phyloP scores from a whole-genome alignment of 805 yeast species.

The Teunomyces funiuensis region DNA sequence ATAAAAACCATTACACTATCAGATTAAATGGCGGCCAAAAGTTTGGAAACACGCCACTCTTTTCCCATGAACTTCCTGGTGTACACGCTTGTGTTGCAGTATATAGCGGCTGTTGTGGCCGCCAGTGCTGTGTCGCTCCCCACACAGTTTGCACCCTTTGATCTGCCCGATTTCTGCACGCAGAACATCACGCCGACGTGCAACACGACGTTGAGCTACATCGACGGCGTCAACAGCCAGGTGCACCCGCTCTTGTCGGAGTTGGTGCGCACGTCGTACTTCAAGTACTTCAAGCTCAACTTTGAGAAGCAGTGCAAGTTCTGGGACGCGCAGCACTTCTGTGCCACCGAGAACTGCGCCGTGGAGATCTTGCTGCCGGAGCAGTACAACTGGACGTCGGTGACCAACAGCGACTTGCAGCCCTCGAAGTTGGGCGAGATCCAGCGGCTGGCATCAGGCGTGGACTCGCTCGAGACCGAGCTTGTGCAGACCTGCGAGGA shows the following conservation, averaged over 20 bases:
- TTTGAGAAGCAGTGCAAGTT: constrained; percentile 82
- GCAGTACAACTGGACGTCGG: constrained; percentile 66
- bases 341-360: constrained; percentile 87
- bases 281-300: constrained; percentile 83
- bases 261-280: constrained; percentile 73
- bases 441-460: constrained; percentile 21
- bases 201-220: constrained; percentile 45
- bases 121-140: constrained; percentile 1
- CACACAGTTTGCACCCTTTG: constrained; percentile 34
- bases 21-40: too few species aligned
- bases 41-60: neutral
- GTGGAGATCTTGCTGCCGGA: constrained; percentile 70
- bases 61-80: neutral
- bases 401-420: constrained; percentile 57
- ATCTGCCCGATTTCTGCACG: constrained; percentile 44
- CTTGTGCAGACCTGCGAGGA: constrained; percentile 39
- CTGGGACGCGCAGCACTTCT: constrained; percentile 78
- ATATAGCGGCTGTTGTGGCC: neutral
- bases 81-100: neutral
- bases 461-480: constrained; percentile 25
- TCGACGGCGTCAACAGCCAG: constrained; percentile 35
- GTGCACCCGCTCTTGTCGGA: constrained; percentile 51
- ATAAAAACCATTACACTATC: too few species aligned
- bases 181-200: constrained; percentile 45
- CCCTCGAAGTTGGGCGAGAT: constrained; percentile 65